Evolutionary conservation across 2,329 filamentous ascomycete species (phyloP), one percentile per base, ranked within the genome.

Genomic region (Ceratocystis diversiconidia): DNA sequence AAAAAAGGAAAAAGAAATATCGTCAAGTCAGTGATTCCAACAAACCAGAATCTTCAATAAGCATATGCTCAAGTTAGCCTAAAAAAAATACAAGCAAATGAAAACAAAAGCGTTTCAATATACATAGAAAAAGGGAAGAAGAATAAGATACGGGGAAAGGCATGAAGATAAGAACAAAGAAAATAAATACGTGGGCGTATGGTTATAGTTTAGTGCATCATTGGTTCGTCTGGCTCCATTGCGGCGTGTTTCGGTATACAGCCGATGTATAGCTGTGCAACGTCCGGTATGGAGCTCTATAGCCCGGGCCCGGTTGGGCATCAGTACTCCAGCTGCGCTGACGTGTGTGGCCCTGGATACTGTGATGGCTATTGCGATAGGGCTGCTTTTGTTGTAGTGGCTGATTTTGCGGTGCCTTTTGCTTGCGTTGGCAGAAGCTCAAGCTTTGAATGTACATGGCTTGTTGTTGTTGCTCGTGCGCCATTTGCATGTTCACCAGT

Each of bases 201-300:
- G 19, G 19, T 12, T 52, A 52, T 41, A 41, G 36, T 41, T 41
- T 41, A 12, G 36, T 15, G 15, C 30, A 65, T 59, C 32, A 60
- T 22, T 50, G 17, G 17, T 25, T 52, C 15, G 5, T 46, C 50
- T 68, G 82, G n/a, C 79, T 77, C 80, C 81, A 83, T n/a, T 83
- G 82, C 0, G 80, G 81, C 2, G 75, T 77, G 44, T 79, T 76
- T 32, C 76, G 76, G 69, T 84, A 84, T 5, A 81, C 80, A 4
- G 81, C 81, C 3, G 81, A 82, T 70, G 83, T 82, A 69, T 84
- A 83, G 72, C 80, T 83, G 72, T 84, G 82, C 7, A 83, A 73
- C 10, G 83, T 75, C 1, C 81, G 79, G 67, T 79, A 83, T 7
- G 79, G 80, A 12, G 72, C 69, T 61, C 43, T 68, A 68, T 36